phyloP scores from a whole-genome alignment of 345 rosid genomes.

The Citrus hindsii region DNA sequence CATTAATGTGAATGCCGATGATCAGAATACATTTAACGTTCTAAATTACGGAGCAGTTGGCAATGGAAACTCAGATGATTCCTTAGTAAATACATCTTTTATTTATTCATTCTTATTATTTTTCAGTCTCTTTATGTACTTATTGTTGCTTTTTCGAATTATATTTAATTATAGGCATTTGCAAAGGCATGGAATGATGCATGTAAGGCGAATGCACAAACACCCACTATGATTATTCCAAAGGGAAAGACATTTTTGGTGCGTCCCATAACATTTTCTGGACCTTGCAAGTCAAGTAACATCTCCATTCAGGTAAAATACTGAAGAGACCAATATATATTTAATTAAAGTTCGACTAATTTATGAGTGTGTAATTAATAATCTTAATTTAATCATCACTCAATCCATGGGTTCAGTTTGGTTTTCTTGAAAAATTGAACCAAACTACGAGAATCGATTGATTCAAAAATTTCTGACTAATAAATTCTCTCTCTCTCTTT shows the following conservation, averaged over 20 bases:
- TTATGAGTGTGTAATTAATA: too few relatives aligned
- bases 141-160: not conserved
- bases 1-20: not conserved
- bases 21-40: conserved; percentile 9
- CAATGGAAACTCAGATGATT: conserved; percentile 4
- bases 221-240: conserved; percentile 18
- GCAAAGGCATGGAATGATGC: conserved; percentile 21
- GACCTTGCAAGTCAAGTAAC: conserved; percentile 23
- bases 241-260: conserved; percentile 17
- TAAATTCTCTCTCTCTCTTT: too few relatives aligned
- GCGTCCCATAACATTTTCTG: conserved; percentile 4
- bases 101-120: not conserved
- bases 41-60: conserved; percentile 14
- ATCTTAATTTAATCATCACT: too few relatives aligned
- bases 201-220: not conserved
- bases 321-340: too few relatives aligned
- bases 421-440: too few relatives aligned
- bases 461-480: too few relatives aligned
- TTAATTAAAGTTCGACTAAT: too few relatives aligned
- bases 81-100: not conserved
- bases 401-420: too few relatives aligned
- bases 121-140: not conserved
- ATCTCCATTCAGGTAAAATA: not conserved
- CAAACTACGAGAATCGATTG: fast-evolving
- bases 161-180: conserved; percentile 13